Evolutionary conservation across 2,329 filamentous ascomycete species (phyloP).

Genomic region (Fusarium sp.): DNA sequence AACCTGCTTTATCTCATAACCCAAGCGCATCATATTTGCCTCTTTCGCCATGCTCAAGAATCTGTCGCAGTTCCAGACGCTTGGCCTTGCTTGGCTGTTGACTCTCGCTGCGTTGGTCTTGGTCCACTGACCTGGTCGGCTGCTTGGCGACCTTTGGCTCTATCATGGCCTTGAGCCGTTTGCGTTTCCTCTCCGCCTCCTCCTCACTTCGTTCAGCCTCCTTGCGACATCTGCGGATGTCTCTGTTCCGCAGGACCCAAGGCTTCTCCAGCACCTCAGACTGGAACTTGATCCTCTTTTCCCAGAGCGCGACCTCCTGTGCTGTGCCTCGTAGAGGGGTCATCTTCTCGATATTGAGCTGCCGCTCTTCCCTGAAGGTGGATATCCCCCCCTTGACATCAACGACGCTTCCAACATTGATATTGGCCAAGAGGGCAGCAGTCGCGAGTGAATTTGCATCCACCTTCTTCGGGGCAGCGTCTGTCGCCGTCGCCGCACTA

Average conservation of each 20-base stretch:
- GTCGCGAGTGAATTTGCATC: background rate
- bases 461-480: constrained; percentile 5
- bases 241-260: constrained; percentile 64
- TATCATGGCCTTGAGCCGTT: constrained; percentile 33
- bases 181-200: constrained; percentile 41
- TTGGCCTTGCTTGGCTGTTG: constrained; percentile 26
- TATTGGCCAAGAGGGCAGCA: constrained; percentile 38
- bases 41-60: constrained; percentile 43
- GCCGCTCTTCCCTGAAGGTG: constrained; percentile 59
- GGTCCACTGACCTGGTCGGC: constrained; percentile 7
- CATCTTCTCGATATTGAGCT: constrained; percentile 65
- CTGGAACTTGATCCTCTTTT: constrained; percentile 62
- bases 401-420: constrained; percentile 65
- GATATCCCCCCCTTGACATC: constrained; percentile 66
- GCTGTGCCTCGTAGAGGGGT: constrained; percentile 61
- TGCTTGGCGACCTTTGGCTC: constrained; percentile 14
- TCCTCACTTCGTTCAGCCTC: constrained; percentile 54
- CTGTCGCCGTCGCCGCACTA: background rate
- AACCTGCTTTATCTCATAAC: constrained; percentile 38
- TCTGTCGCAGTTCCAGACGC: constrained; percentile 38
- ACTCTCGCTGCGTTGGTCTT: constrained; percentile 8
- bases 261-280: constrained; percentile 60
- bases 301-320: constrained; percentile 69
- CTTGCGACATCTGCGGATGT: constrained; percentile 61
- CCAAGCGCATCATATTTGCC: constrained; percentile 50